Percentiles rank a stretch among this genome's conserved stretches.
Evolutionary conservation across 257 asterid species (phyloP).

Genomic region (Fraxinus excelsior): DNA sequence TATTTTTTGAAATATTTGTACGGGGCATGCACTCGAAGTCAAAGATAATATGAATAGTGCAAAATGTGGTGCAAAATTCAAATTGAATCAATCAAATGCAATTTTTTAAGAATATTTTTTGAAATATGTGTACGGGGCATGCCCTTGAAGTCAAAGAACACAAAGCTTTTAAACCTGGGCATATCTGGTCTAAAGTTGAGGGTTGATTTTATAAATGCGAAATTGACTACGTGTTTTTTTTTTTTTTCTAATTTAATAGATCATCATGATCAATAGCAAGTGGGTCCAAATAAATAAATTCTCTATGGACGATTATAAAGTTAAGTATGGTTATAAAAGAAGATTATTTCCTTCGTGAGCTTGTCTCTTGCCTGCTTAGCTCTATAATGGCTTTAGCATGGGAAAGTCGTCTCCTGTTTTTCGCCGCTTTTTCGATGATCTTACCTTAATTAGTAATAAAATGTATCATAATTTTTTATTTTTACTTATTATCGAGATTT

Average conservation of each 20-base stretch:
- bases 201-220: slow-evolving; percentile 13
- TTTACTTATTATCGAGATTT: no score
- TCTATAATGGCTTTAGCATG: neutral
- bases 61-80: neutral
- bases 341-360: neutral
- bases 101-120: neutral
- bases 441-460: neutral
- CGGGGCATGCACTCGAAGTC: no score
- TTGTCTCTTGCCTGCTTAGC: no score
- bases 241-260: neutral
- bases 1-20: no score
- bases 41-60: neutral
- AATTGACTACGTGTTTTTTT: neutral
- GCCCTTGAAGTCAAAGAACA: neutral
- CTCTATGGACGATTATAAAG: neutral
- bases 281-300: neutral
- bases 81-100: neutral
- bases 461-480: neutral
- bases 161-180: slow-evolving; percentile 21
- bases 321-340: neutral
- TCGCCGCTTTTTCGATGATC: neutral
- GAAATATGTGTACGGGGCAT: neutral
- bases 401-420: neutral
- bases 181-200: slow-evolving; percentile 13
- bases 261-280: no score